Evolutionary conservation across 2,329 filamentous ascomycete species (phyloP).

Genomic region (Cytospora piceae): DNA sequence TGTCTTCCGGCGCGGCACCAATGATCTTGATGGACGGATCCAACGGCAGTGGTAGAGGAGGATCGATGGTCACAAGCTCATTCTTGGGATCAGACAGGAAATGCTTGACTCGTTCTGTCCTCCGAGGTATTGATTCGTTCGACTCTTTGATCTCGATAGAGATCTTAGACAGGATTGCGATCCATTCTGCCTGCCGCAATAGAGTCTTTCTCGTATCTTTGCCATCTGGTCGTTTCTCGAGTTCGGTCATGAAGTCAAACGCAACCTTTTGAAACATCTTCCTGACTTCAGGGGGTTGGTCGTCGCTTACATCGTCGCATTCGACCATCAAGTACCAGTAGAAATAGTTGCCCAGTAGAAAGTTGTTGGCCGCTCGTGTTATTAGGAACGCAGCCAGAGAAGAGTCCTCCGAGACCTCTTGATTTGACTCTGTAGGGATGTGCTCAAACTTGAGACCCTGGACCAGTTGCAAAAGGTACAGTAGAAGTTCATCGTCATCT

Average conservation of each 20-base stretch:
- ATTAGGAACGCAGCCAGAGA: slow-evolving; percentile 90
- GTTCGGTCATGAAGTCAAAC: slow-evolving; percentile 91
- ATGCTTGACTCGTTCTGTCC: slow-evolving; percentile 82
- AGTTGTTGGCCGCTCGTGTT: slow-evolving; percentile 81
- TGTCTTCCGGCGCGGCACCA: slow-evolving; percentile 81
- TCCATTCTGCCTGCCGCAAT: slow-evolving; percentile 84
- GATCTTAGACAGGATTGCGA: slow-evolving; percentile 84
- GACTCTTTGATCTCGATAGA: slow-evolving; percentile 86
- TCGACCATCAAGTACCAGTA: slow-evolving; percentile 99
- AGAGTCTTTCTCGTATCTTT: slow-evolving; percentile 75
- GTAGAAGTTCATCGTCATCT: slow-evolving; percentile 85
- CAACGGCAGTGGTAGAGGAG: slow-evolving; percentile 83
- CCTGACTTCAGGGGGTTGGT: slow-evolving; percentile 74
- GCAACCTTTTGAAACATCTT: slow-evolving; percentile 91
- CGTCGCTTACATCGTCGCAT: slow-evolving; percentile 80
- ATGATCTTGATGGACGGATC: slow-evolving; percentile 82
- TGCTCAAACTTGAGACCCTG: slow-evolving; percentile 95
- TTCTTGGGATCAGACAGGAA: slow-evolving; percentile 88
- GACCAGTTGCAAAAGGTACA: slow-evolving; percentile 92
- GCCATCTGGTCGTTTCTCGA: slow-evolving; percentile 73
- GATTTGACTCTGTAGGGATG: slow-evolving; percentile 64
- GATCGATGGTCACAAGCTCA: slow-evolving; percentile 80
- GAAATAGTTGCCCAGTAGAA: slow-evolving; percentile 90
- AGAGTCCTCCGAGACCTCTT: slow-evolving; percentile 71
- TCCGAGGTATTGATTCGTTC: slow-evolving; percentile 75